Percentiles rank a stretch among this genome's conserved stretches.
phyloP scores from a whole-genome alignment of 2,329 filamentous ascomycete species.

The Xylaria sp. region DNA sequence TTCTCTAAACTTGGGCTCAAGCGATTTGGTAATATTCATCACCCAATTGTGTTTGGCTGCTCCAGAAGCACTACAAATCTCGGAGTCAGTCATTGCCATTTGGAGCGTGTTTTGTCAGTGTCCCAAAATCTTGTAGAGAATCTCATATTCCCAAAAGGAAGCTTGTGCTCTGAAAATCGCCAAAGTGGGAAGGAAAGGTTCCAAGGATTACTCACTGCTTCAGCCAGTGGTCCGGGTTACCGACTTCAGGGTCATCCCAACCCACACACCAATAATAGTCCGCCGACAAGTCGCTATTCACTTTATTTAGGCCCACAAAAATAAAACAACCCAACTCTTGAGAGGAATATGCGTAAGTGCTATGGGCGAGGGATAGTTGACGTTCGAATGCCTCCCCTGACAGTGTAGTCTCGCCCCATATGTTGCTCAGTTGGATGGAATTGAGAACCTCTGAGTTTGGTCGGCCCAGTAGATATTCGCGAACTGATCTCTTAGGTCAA shows the following conservation, averaged over 20 bases:
- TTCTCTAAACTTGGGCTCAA: conserved; percentile 38
- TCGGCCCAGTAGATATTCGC: conserved; percentile 38
- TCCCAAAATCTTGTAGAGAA: too few species aligned
- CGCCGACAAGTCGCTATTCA: conserved; percentile 37
- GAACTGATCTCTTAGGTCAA: conserved; percentile 35
- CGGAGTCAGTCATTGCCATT: too few species aligned
- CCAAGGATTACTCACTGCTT: too few species aligned
- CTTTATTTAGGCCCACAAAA: conserved; percentile 42
- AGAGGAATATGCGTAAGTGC: conserved; percentile 34
- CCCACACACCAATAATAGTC: conserved; percentile 43
- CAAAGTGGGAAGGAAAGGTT: too few species aligned
- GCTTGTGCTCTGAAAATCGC: too few species aligned
- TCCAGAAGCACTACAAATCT: conserved; percentile 56
- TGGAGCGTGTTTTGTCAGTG: too few species aligned
- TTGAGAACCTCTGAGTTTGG: conserved; percentile 38
- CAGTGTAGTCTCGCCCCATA: conserved; percentile 42
- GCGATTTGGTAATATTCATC: conserved; percentile 22
- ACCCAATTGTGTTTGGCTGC: conserved; percentile 62
- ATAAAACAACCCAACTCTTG: conserved; percentile 21
- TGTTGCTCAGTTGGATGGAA: conserved; percentile 32
- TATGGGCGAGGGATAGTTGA: conserved; percentile 44
- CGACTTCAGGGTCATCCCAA: conserved; percentile 68
- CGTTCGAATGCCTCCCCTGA: conserved; percentile 42
- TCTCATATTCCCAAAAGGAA: too few species aligned
- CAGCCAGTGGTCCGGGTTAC: conserved; percentile 88